Evolutionary conservation across 495 filamentous ascomycete species (phyloP), one percentile per base, ranked within the genome.

Genomic region (Penicillium lagena): DNA sequence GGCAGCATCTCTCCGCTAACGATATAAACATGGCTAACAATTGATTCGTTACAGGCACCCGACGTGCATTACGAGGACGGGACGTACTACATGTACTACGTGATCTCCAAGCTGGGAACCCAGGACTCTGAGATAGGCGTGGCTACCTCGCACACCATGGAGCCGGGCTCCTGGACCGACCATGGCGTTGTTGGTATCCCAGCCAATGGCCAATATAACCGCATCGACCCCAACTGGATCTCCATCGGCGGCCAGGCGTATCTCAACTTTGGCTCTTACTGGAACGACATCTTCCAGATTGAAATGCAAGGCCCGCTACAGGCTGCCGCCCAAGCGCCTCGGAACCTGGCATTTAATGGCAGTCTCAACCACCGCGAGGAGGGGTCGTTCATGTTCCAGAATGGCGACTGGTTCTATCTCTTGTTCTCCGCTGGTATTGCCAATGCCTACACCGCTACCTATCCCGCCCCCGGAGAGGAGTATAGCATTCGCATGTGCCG

Each of bases 11-110:
- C 6, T 22, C 22, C 6, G 12, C 28, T 35, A 12, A 39, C 12
- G n/a, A 34, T 33, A 34, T 39, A 1, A n/a, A 29, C 28, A 29
- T n/a, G 13, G 7, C 17, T 17, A 7, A n/a, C 1, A 9, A 12
- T 39, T 17, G 17, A 15, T 37, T 10, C 36, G 35, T 33, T n/a
- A 17, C 42, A 85, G 83, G 85, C 86, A 2, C 85, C 85, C 0
- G 83, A 87, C 51, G 76, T 87, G 22, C 55, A 68, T 42, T 60
- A 76, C 29, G 59, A 83, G 1, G 72, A 71, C 33, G 59, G 50
- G 12, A 67, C 62, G 4, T 89, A 88, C 67, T 82, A 85, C 56
- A 70, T 86, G 50, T 89, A 86, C 73, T 90, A 89, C 62, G 68
- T 79, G 1, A 75, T 87, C 37, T 79, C 73, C 31, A 69, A 72